Evolutionary conservation across 257 asterid genomes (phyloP).

Genomic region (Voacanga thouarsii): DNA sequence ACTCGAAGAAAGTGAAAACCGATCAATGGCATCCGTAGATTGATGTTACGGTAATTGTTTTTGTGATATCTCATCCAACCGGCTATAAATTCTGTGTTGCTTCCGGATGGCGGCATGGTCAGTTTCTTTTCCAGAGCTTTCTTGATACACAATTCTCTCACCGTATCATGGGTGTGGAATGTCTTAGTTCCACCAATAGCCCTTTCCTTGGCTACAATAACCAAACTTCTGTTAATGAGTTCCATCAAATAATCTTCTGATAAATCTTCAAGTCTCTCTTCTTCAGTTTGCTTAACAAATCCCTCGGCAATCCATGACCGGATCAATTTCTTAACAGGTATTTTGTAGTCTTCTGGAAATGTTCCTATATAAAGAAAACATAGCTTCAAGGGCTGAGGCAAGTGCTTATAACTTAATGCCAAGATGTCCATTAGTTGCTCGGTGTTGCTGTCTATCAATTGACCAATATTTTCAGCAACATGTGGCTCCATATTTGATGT

Average conservation of each 20-base stretch:
- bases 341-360: constrained; percentile 13
- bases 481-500: background rate
- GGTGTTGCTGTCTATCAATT: background rate
- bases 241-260: constrained; percentile 17
- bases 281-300: background rate
- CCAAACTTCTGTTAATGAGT: constrained; percentile 8
- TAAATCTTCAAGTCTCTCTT: background rate
- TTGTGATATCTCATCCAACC: no score
- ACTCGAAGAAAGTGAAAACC: background rate
- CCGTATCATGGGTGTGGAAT: constrained; percentile 18
- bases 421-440: constrained; percentile 2
- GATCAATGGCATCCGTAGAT: background rate
- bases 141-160: constrained; percentile 7
- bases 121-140: constrained; percentile 5
- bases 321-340: background rate
- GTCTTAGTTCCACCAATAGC: constrained; percentile 9
- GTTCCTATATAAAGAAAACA: constrained; percentile 20
- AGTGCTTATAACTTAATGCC: background rate
- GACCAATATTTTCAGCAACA: background rate
- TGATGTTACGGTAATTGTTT: no score
- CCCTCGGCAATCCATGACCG: constrained; percentile 14
- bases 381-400: constrained; percentile 11
- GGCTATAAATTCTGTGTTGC: no score
- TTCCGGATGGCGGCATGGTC: background rate
- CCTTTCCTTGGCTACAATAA: background rate